Base-by-base conservation (phyloP, 1,139 yeast species). In the Blastobotrys illinoisensis region DNA sequence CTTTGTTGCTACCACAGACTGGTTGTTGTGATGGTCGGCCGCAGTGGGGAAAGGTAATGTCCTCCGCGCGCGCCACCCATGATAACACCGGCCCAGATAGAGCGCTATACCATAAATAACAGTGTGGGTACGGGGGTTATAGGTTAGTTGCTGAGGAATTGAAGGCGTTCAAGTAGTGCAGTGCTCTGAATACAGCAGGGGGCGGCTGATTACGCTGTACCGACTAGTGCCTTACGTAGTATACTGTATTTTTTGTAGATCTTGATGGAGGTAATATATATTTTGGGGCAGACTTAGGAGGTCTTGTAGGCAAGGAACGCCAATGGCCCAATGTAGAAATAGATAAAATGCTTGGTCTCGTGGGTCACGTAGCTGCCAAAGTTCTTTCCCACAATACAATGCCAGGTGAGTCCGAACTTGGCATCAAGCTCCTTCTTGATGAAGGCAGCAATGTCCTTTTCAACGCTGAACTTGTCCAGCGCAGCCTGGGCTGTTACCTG, bases 281-380 rank as follows among this genome's bases (percentile, higher is more conserved):
- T 13, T 32, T n/a, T 32, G 2, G 16, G 14, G 2, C 7, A 11
- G 3, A 16, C 3, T 21, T 28, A 48, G 36, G 79, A 82, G 52
- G 96, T 88, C 73, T 87, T 90, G 74, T 89, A 93, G 16, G 88
- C 77, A 62, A 93, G 77, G 60, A 90, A 79, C 14, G 97, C 97
- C 61, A 83, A 74, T 48, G 84, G 85, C 21, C 87, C 97, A 57
- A 89, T 77, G 71, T 89, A 90, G 65, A 88, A 88, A 71, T 93
- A 91, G 36, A 87, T 77, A 68, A 93, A 93, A 67, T 80, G 82
- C 23, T 96, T 95, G 59, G 86, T 68, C 55, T 74, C 72, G 67
- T 95, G 99, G 18, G 98, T 88, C 23, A 95, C 97, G 67, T 86
- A 90, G 53, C 95, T 84, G 3, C 98, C 98, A 72, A 93, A 93